Percentiles rank a stretch among this genome's conserved stretches.
Conservation (phyloP, 1,139 yeast genomes). For the Diutina catenulata region DNA sequence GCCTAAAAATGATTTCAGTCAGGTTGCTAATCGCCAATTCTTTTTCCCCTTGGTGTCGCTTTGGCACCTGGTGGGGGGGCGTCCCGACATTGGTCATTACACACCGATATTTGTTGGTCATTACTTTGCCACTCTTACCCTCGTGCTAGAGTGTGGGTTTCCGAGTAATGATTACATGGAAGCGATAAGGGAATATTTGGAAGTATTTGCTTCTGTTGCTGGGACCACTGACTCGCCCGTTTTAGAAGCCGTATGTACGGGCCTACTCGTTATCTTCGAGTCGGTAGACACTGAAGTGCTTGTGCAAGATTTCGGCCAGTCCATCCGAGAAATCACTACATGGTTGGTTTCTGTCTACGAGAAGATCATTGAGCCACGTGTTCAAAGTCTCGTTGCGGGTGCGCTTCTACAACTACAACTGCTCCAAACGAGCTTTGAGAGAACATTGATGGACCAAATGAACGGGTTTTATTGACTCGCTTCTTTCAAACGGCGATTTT, state of each 20-base stretch:
- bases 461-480: constrained; percentile 5
- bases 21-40: constrained; percentile 1
- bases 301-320: not conserved
- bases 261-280: not conserved
- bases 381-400: not conserved
- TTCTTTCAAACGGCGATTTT: not conserved
- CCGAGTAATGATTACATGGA: not conserved
- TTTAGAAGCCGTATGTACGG: not conserved
- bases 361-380: not conserved
- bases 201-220: not conserved
- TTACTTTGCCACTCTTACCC: not conserved
- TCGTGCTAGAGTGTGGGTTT: not conserved
- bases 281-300: not conserved
- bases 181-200: not conserved
- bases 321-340: not conserved
- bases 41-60: constrained; percentile 2
- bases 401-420: not conserved
- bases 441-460: not conserved
- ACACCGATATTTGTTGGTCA: not conserved
- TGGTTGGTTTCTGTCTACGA: constrained; percentile 1
- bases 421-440: not conserved
- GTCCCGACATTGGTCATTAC: not conserved
- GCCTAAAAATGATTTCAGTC: constrained; percentile 1
- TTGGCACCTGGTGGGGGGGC: not conserved
- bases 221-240: not conserved